Percentiles rank a stretch among this genome's conserved stretches.
Conservation (phyloP, 345 rosid species). For the Luvunga scandens region DNA sequence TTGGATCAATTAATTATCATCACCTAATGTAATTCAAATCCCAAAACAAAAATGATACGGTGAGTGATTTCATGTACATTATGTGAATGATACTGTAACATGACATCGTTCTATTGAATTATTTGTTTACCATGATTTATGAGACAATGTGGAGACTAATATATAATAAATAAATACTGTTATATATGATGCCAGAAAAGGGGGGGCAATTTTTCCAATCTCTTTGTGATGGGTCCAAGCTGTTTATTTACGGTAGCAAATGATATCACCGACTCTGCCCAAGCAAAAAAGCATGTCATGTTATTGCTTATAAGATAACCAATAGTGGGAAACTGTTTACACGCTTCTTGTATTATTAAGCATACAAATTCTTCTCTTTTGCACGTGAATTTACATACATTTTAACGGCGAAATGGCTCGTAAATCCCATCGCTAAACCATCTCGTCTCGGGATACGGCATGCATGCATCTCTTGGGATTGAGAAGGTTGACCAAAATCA, state of each 20-base stretch:
- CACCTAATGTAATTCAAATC: neutral
- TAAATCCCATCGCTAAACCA: neutral
- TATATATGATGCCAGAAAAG: too few species aligned
- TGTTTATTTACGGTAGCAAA: neutral
- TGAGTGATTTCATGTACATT: neutral
- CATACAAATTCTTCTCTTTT: neutral
- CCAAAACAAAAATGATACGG: neutral
- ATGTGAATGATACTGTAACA: neutral
- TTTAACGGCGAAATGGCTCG: neutral
- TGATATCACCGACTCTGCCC: neutral
- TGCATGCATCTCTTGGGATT: too few species aligned
- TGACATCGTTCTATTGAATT: too few species aligned
- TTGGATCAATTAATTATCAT: neutral
- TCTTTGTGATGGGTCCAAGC: neutral
- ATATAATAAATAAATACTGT: too few species aligned
- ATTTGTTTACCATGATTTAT: too few species aligned
- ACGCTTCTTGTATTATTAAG: neutral
- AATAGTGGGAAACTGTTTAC: too few species aligned
- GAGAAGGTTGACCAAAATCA: too few species aligned
- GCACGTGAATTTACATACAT: neutral
- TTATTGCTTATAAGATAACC: neutral
- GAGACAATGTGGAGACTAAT: too few species aligned
- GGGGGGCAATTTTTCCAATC: neutral
- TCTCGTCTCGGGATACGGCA: fast-evolving
- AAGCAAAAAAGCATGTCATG: neutral